phyloP scores from a whole-genome alignment of 495 filamentous ascomycete genomes.

The Xanthoparmelia taractica region DNA sequence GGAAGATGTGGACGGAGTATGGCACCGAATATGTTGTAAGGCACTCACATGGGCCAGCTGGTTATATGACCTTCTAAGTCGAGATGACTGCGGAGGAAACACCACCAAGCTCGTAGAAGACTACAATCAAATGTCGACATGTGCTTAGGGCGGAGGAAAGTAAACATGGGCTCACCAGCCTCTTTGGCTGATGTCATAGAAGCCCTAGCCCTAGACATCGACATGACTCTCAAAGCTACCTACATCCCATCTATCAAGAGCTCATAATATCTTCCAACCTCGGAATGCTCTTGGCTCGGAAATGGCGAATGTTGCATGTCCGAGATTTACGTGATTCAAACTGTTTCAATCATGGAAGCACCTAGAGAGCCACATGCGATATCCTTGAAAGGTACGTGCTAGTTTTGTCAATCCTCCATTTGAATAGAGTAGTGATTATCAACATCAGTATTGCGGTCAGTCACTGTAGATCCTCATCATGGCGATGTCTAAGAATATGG shows the following conservation, averaged over 20 bases:
- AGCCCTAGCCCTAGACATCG: background rate
- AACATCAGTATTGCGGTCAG: slow-evolving; percentile 45
- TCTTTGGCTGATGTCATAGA: background rate
- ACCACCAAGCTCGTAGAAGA: background rate
- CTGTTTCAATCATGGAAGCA: slow-evolving; percentile 9
- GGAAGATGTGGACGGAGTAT: background rate
- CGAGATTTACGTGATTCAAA: background rate
- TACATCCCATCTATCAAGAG: background rate
- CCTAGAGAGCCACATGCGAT: slow-evolving; percentile 71
- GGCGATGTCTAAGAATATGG: background rate
- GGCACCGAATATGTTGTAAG: background rate
- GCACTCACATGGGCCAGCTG: background rate
- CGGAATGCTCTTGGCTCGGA: background rate
- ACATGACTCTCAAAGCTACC: too few species aligned
- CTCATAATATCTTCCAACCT: background rate
- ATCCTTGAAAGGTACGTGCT: slow-evolving; percentile 68
- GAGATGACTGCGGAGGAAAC: background rate
- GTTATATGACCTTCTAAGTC: background rate
- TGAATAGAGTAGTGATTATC: slow-evolving; percentile 27
- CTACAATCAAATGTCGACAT: background rate
- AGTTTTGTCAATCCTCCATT: background rate
- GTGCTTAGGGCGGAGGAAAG: background rate
- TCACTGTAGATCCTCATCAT: background rate
- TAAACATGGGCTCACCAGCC: background rate
- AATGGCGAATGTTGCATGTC: background rate